These are phyloP conservation scores for Nepenthes alata DNA, from an alignment of 179 eudicot genomes.

Conservation along the genomic window DNA sequence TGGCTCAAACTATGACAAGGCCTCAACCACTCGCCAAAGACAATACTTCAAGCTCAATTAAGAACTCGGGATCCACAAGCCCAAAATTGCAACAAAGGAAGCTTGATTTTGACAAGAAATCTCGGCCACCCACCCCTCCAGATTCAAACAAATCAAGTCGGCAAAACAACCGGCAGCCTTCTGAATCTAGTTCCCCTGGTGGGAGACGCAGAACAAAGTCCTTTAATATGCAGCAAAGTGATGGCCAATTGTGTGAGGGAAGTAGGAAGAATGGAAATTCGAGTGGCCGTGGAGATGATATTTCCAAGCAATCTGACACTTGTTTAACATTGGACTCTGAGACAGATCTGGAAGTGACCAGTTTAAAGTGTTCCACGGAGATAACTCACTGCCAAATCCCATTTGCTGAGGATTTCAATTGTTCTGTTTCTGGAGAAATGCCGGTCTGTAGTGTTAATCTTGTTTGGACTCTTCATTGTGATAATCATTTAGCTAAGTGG, in stretches of 20 bases:
- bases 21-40: conserved; percentile 38
- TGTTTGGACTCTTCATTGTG: not conserved
- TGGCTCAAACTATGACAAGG: conserved; percentile 26
- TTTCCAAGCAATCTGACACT: conserved; percentile 35
- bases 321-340: conserved; percentile 27
- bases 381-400: conserved; percentile 28
- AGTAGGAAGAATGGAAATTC: conserved; percentile 23
- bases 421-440: conserved; percentile 16
- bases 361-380: conserved; percentile 23
- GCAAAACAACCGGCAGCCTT: conserved; percentile 35
- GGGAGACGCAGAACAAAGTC: conserved; percentile 53
- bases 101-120: conserved; percentile 56
- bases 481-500: conserved; percentile 7
- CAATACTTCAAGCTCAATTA: conserved; percentile 22
- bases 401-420: conserved; percentile 19
- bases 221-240: conserved; percentile 24
- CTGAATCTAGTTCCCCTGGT: conserved; percentile 58
- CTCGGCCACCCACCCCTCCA: conserved; percentile 79
- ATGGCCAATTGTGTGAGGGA: conserved; percentile 34
- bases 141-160: conserved; percentile 51
- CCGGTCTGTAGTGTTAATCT: conserved; percentile 23
- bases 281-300: conserved; percentile 28
- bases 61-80: conserved; percentile 58
- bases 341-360: conserved; percentile 27
- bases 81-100: conserved; percentile 81